These are phyloP conservation scores for Vitis hybrid DNA, from an alignment of 177 flowering plant genomes.

Conservation along the genomic window DNA sequence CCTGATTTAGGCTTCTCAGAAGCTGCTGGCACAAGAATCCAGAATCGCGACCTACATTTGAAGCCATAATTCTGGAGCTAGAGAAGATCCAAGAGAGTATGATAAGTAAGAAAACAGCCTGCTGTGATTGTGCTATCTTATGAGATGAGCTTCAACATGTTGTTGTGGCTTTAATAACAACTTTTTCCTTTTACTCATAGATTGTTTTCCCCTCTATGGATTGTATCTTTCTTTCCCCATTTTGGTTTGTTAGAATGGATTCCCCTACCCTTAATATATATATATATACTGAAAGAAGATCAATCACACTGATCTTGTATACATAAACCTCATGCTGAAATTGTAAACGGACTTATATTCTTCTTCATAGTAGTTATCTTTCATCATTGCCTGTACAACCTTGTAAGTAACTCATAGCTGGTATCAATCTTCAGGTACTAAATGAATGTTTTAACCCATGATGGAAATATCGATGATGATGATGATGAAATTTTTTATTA, in stretches of 20 bases:
- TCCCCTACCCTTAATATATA: not conserved
- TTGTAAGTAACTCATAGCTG: too few relatives aligned
- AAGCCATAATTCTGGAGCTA: constrained; percentile 40
- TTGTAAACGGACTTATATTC: not conserved
- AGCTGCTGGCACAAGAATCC: constrained; percentile 66
- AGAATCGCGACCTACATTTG: constrained; percentile 50
- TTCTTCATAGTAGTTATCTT: not conserved
- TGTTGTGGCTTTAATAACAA: not conserved
- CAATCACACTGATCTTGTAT: not conserved
- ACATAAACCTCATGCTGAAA: not conserved
- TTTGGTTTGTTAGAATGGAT: not conserved
- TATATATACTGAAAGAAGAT: not conserved
- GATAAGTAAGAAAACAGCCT: constrained; percentile 15
- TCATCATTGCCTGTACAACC: too few relatives aligned
- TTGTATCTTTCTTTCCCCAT: not conserved
- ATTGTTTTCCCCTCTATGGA: not conserved
- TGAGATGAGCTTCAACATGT: constrained; percentile 3
- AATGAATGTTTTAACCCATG: too few relatives aligned
- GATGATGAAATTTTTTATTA: too few relatives aligned
- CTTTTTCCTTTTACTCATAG: not conserved
- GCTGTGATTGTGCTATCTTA: constrained; percentile 34
- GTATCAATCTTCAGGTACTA: too few relatives aligned
- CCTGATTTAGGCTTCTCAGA: constrained; percentile 38
- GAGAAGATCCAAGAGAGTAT: constrained; percentile 41
- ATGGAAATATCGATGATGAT: too few relatives aligned